A percentile compares a stretch with the other conserved stretches of the same genome.
phyloP scores from a whole-genome alignment of 2,329 filamentous ascomycete genomes.

The Xylaria multiplex region DNA sequence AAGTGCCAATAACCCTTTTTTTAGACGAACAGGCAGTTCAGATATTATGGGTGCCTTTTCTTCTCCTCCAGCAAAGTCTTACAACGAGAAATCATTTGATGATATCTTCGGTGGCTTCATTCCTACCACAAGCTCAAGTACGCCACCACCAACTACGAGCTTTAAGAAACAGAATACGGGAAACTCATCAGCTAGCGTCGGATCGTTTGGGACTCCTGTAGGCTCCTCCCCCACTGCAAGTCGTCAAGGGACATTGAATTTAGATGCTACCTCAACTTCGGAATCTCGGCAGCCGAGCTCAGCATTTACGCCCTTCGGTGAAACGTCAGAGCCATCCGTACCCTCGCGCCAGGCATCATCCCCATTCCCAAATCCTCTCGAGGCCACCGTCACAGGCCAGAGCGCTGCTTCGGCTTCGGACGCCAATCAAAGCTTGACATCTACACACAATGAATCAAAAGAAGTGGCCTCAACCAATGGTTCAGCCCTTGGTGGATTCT shows the following conservation, averaged over 20 bases:
- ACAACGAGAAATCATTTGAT: conserved; percentile 78
- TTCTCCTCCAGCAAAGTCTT: conserved; percentile 56
- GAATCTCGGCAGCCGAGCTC: conserved; percentile 82
- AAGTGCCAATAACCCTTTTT: conserved; percentile 94
- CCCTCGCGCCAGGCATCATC: conserved; percentile 83
- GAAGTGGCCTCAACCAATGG: conserved; percentile 48
- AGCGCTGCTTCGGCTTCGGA: conserved; percentile 50
- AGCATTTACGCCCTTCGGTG: conserved; percentile 76
- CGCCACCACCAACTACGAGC: conserved; percentile 61
- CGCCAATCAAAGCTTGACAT: conserved; percentile 46
- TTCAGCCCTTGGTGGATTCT: conserved; percentile 63
- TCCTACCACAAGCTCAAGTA: conserved; percentile 54
- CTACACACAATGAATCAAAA: conserved; percentile 42
- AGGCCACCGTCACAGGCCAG: conserved; percentile 52
- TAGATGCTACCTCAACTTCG: conserved; percentile 71
- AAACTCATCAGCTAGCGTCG: conserved; percentile 63
- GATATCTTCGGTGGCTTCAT: conserved; percentile 82
- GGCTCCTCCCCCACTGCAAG: conserved; percentile 70
- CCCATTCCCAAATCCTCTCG: conserved; percentile 62
- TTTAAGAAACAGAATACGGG: conserved; percentile 72
- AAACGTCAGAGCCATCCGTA: conserved; percentile 73
- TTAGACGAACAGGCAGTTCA: conserved; percentile 74
- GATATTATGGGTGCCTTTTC: conserved; percentile 67
- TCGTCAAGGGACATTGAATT: conserved; percentile 68
- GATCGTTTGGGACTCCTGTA: conserved; percentile 64